Evolutionary conservation across 345 rosid species (phyloP).

Genomic region (Hypericum perforatum): DNA sequence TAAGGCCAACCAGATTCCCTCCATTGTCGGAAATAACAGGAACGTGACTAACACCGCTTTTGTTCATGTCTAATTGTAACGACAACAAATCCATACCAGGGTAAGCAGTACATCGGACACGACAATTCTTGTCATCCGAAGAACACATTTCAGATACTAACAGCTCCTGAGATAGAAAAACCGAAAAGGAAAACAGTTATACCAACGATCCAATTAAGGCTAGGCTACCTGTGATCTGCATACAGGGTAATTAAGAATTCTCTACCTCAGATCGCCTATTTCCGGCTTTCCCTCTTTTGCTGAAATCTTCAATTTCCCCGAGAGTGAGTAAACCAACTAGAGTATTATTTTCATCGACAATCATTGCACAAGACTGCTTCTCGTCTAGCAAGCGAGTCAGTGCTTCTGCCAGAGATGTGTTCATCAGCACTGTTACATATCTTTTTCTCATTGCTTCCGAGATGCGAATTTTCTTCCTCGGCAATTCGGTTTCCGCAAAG

Average conservation of each 20-base stretch:
- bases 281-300: slow-evolving; percentile 33
- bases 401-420: slow-evolving; percentile 60
- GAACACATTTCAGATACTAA: slow-evolving; percentile 58
- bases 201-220: not conserved
- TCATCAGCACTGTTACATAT: slow-evolving; percentile 55
- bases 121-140: slow-evolving; percentile 34
- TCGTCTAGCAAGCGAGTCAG: slow-evolving; percentile 73
- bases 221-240: not conserved
- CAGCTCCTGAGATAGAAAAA: slow-evolving; percentile 36
- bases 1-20: slow-evolving; percentile 59
- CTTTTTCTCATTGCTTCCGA: slow-evolving; percentile 89
- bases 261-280: slow-evolving; percentile 42
- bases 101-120: slow-evolving; percentile 52
- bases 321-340: slow-evolving; percentile 62
- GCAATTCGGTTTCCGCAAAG: slow-evolving; percentile 27
- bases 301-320: slow-evolving; percentile 48
- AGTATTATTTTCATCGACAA: slow-evolving; percentile 52
- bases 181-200: not conserved
- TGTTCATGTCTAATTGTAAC: slow-evolving; percentile 47
- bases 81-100: slow-evolving; percentile 72
- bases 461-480: slow-evolving; percentile 41
- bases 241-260: slow-evolving; percentile 8
- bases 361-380: slow-evolving; percentile 79
- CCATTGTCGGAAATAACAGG: slow-evolving; percentile 56
- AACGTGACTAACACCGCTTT: slow-evolving; percentile 39